Evolutionary conservation across 495 filamentous ascomycete species (phyloP), one percentile per base, ranked within the genome.

Genomic region (Trichoderma asperelloides): DNA sequence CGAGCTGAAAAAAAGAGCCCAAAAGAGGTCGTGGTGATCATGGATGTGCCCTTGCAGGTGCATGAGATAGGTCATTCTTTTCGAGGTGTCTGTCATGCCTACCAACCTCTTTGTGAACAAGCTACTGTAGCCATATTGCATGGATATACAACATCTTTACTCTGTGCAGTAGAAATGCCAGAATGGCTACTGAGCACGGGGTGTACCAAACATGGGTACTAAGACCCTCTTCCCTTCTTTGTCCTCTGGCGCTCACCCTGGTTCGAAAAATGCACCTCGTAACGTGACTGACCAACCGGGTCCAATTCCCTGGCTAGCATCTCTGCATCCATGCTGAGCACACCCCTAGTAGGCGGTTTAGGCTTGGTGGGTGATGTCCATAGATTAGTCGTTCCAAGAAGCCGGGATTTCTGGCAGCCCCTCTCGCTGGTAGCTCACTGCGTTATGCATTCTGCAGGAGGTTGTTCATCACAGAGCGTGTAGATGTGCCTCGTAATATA

Each of bases 271-370:
- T 7, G 55, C 55, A 60, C 9, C 55, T 60, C 55, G 55, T 60
- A 25, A 60, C 55, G 11, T 60, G 23, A 25, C 23, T 60, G 55
- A n/a, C 55, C 55, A 60, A 60, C 55, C 55, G 55, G 55, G 55
- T 28, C 9, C 25, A 60, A 60, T 60, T 25, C 55, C 55, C 55
- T 60, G 55, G 55, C 55, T 60, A 60, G 55, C 23, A 60, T 60
- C 55, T 60, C n/a, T 60, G 27, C 23, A 60, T 16, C 55, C 55
- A 28, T 60, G 55, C 27, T 25, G 27, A 2, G 25, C 23, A 55
- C 21, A 27, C 25, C 27, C 27, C 27, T 30, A 8, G 55, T 3
- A n/a, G 43, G 43, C 2, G 43, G 43, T 37, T 37, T 37, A 37
- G 33, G 9, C 6, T 37, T 37, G 55, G 9, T 9, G 55, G 25